Percentiles rank a stretch among this genome's conserved stretches.
These are phyloP conservation scores for Phylloporus arenicola DNA, from an alignment of 768 basidiomycete species.

Conservation along the genomic window DNA sequence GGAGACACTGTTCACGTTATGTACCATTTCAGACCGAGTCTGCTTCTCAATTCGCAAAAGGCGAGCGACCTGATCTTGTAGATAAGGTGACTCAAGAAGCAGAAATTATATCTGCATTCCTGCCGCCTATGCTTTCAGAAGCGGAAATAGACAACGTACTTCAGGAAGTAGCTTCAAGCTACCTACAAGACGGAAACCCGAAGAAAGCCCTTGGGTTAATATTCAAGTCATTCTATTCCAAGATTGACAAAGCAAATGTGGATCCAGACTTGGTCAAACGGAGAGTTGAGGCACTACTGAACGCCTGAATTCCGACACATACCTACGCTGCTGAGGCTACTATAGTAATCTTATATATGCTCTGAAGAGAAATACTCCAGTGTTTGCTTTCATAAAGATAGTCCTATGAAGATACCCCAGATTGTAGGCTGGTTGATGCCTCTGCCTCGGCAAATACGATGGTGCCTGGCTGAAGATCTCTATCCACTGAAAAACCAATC, in stretches of 20 bases:
- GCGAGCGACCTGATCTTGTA: constrained; percentile 60
- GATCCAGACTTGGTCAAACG: constrained; percentile 52
- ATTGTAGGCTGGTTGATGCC: background rate
- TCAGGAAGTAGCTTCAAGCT: constrained; percentile 33
- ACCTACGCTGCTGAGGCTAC: background rate
- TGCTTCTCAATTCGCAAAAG: constrained; percentile 49
- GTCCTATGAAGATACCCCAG: constrained; percentile 2
- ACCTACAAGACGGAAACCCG: constrained; percentile 16
- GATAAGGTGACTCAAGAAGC: constrained; percentile 56
- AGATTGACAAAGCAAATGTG: constrained; percentile 55
- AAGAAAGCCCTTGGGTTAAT: constrained; percentile 39
- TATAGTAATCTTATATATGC: background rate
- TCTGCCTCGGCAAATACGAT: background rate
- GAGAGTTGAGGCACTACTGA: constrained; percentile 40
- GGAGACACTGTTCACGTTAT: constrained; percentile 4
- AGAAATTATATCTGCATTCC: constrained; percentile 45
- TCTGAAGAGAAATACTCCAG: background rate
- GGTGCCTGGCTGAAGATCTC: background rate
- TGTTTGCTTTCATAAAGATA: background rate
- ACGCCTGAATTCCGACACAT: constrained; percentile 2
- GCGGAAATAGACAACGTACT: constrained; percentile 52
- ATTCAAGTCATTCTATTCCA: constrained; percentile 59
- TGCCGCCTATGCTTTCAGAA: constrained; percentile 58
- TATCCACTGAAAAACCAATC: background rate
- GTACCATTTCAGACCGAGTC: constrained; percentile 47